Conservation (phyloP, 371 early-diverging fungal species). For the Mortierella sp. region DNA sequence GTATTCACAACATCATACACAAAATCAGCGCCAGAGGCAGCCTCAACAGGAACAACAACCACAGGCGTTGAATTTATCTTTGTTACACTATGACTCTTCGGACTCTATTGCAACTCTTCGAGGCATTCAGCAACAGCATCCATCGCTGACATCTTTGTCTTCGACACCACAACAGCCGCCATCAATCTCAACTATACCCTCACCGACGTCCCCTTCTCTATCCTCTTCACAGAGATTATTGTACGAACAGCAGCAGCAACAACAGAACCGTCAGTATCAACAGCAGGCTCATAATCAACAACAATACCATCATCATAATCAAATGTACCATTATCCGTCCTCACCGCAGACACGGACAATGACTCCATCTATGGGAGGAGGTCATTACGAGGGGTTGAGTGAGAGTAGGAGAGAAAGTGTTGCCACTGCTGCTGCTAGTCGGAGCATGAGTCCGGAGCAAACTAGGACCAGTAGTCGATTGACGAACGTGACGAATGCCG, state of each 20-base stretch:
- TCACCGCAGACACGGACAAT: no score
- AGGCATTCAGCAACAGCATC: not conserved
- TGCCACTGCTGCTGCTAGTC: not conserved
- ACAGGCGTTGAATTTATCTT: not conserved
- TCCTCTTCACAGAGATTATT: no score
- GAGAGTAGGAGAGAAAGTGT: not conserved
- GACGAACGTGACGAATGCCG: slow-evolving; percentile 26
- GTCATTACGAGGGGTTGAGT: no score
- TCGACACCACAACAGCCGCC: slow-evolving; percentile 11
- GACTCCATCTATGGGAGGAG: no score
- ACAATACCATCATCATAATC: not conserved
- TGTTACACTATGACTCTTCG: slow-evolving; percentile 28
- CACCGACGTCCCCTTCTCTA: slow-evolving; percentile 14
- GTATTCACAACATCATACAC: slow-evolving; percentile 13
- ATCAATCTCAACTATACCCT: slow-evolving; percentile 9
- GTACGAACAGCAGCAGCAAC: slow-evolving; percentile 8
- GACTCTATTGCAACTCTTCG: slow-evolving; percentile 35
- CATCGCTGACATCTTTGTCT: slow-evolving; percentile 3
- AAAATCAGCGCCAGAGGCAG: slow-evolving; percentile 12
- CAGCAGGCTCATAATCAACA: not conserved
- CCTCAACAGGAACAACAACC: not conserved
- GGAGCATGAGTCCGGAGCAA: slow-evolving; percentile 21
- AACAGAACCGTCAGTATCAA: not conserved
- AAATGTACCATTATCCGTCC: no score
- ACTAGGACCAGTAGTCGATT: slow-evolving; percentile 39